Base-by-base conservation (phyloP, 31 red algal species). In the Asparagopsis taxiformis region DNA sequence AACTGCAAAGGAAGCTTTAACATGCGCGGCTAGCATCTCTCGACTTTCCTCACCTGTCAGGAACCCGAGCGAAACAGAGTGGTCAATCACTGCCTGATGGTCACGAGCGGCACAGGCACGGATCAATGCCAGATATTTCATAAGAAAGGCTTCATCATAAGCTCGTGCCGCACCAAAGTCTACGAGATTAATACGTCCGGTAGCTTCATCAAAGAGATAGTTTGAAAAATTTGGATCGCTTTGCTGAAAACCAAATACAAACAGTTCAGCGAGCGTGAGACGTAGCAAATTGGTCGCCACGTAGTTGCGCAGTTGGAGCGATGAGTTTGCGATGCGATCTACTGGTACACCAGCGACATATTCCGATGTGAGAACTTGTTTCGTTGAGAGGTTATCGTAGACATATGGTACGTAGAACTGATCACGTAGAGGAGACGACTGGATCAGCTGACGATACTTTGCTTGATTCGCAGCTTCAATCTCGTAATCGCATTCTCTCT, bases 211-310 rank as follows among this genome's bases (percentile, higher is more conserved):
- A 39, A 84, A 93, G 10, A 93, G 70, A 66, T 83, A 93, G 60
- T 93, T 93, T 52, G 61, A 62, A 32, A 84, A 93, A 43, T 93
- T 93, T 32, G 90, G 90, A 53, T 93, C 90, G 9, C 75, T 93
- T 54, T 93, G 90, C 85, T 83, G 78, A 46, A 93, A 93, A 2
- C 86, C 62, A 26, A 74, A 72, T 10, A 53, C 79, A 61, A 93
- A 93, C 15, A 93, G 61, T 68, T 93, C 90, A 25, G 31, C 31
- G 15, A 93, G 32, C 25, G 86, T 82, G 26, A 93, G 48, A 13
- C 58, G 37, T 7, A 93, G 37, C 23, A 93, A 55, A 23, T 70
- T 51, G 22, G 29, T 24, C 11, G 34, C 90, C 10, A 92, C 59
- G 9, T 24, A 54, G 62, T 93, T 33, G 1, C 87, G 34, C 22